Evolutionary conservation across 2,329 filamentous ascomycete species (phyloP), one percentile per base, ranked within the genome.

Genomic region (Aspergillaceae sp.): DNA sequence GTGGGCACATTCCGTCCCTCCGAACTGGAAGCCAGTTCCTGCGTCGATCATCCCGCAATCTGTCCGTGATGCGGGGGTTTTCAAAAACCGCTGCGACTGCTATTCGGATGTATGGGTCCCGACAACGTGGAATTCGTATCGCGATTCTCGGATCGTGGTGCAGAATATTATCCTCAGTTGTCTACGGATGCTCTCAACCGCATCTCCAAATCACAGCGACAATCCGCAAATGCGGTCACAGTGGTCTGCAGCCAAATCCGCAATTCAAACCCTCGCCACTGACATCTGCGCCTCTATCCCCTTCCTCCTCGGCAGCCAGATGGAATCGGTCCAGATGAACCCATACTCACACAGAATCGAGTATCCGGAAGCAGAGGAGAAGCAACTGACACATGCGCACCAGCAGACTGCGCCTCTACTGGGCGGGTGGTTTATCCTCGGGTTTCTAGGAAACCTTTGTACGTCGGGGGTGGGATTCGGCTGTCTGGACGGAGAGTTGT

Each of bases 101-200:
- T 63, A 63, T 44, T 26, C 50, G 1, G 58, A 62, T 26, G 42
- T 61, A 27, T 63, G 59, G 58, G 56, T 59, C 3, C 56, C 58
- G 5, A 47, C 51, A 5, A 61, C 56, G 1, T 62, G 59, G 60
- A 62, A 63, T 30, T 55, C 49, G 3, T 60, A 57, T 41, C 58
- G 60, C n/a, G 59, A 60, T 28, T 60, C 56, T 8, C 52, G 58
- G 7, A 56, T 63, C 10, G 46, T 56, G 4, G 44, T 60, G 1
- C 59, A 59, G 9, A 56, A 51, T 9, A 60, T 61, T 42, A 61
- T 62, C 26, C 48, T 60, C 19, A 47, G 46, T 5, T 63, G 60
- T 45, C 49, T 63, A 7, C 48, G 42, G 5, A 48, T 56, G 2
- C 44, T 58, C 1, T 44, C 51, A 1, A 34, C 8, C 29, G 9